Evolutionary conservation across 345 rosid genomes (phyloP), one percentile per base, ranked within the genome.

Genomic region (Acer saccharum): DNA sequence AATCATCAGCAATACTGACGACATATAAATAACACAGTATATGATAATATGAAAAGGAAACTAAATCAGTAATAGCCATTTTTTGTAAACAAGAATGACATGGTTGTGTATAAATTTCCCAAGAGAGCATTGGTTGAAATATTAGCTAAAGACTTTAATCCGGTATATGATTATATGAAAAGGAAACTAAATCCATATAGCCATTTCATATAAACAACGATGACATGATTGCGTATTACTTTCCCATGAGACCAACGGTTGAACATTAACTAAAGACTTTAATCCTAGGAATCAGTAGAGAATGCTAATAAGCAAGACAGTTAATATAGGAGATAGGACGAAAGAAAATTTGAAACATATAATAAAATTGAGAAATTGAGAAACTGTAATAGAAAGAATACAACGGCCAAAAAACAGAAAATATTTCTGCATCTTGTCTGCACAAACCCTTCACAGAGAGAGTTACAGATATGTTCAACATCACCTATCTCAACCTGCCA

Each of bases 41-140:
- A 21, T 35, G 6, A 35, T 35, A 35, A 35, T 35, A 35, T 35
- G 39, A 35, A 35, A 35, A 35, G 39, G 39, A 32, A 32, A 32
- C 39, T 32, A 32, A 4, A 4, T 32, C 39, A 32, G 39, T 32
- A 32, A 32, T 32, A 32, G 39, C 39, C 5, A 32, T 3, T 32
- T 32, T 32, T 32, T 32, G 39, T 32, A 32, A 32, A 32, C 39
- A 32, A 32, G 39, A 32, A 32, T 58, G 62, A 57, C 29, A 2
- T 71, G n/a, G 2, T 72, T 72, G 65, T 50, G 57, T n/a, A 72
- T 10, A 57, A 35, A n/a, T 72, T 72, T 68, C 32, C 50, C 64
- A 57, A 12, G 48, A 61, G 18, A 32, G 4, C 20, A 72, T 18
- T 43, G 52, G 65, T 72, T n/a, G 48, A 72, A 35, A 32, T 10